These are phyloP conservation scores for Coniophora puteana DNA, from an alignment of 1,284 basidiomycete species.

Conservation along the genomic window DNA sequence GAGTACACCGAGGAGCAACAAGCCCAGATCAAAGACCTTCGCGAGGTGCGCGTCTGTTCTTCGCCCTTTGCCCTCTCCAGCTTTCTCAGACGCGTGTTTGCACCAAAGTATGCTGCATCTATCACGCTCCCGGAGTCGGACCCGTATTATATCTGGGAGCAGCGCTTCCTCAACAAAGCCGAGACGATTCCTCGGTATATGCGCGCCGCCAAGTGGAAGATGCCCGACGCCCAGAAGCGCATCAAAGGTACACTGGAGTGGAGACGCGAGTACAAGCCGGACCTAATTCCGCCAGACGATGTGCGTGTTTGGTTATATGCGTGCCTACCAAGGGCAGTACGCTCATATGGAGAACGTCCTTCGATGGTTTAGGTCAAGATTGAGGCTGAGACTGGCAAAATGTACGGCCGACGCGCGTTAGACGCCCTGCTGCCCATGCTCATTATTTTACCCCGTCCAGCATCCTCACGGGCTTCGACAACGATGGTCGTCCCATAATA, in stretches of 20 bases:
- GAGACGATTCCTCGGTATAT: slow-evolving; percentile 80
- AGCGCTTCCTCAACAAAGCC: slow-evolving; percentile 67
- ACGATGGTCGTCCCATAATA: slow-evolving; percentile 75
- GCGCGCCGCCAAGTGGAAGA: slow-evolving; percentile 81
- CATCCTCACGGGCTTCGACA: slow-evolving; percentile 79
- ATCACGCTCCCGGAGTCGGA: slow-evolving; percentile 63
- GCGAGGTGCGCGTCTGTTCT: slow-evolving; percentile 43
- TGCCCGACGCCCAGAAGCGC: slow-evolving; percentile 72
- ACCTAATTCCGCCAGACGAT: slow-evolving; percentile 77
- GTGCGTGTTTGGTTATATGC: slow-evolving; percentile 27
- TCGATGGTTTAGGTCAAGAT: slow-evolving; percentile 46
- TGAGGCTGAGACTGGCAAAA: slow-evolving; percentile 83
- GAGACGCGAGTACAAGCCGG: slow-evolving; percentile 79
- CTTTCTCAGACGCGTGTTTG: background rate
- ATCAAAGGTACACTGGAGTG: slow-evolving; percentile 78
- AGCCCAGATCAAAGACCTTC: slow-evolving; percentile 54
- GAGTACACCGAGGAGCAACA: slow-evolving; percentile 64
- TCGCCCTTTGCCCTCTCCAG: background rate
- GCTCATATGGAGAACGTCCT: background rate
- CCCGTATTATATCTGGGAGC: slow-evolving; percentile 72
- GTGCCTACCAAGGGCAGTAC: background rate
- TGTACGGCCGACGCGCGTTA: slow-evolving; percentile 46
- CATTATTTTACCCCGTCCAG: slow-evolving; percentile 68
- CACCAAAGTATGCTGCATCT: slow-evolving; percentile 57
- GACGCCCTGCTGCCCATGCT: slow-evolving; percentile 2